Evolutionary conservation across 1,284 basidiomycete species (phyloP).

Genomic region (Cutaneotrichosporon cavernicola): DNA sequence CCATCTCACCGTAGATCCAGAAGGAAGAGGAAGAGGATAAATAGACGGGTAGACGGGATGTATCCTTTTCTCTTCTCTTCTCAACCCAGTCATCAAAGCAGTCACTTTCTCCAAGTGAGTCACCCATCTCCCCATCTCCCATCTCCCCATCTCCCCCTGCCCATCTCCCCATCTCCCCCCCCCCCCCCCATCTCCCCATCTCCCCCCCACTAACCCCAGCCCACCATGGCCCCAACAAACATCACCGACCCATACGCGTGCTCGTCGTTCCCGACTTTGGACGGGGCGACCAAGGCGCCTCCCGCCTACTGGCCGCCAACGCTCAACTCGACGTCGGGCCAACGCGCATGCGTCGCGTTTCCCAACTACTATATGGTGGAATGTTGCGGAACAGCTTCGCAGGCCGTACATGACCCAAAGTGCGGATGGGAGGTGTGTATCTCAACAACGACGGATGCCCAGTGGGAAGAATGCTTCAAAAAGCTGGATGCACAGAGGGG

Average conservation of each 20-base stretch:
- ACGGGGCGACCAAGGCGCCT: background rate
- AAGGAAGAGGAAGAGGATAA: too few relatives aligned
- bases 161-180: background rate
- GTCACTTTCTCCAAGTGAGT: too few relatives aligned
- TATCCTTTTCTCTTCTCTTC: too few relatives aligned
- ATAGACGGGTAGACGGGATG: too few relatives aligned
- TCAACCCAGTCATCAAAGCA: too few relatives aligned
- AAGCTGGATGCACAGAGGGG: background rate
- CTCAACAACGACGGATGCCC: background rate
- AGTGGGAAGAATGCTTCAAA: slow-evolving; percentile 3
- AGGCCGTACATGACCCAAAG: background rate
- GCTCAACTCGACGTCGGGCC: background rate
- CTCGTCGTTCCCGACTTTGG: background rate
- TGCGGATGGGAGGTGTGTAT: slow-evolving; percentile 6
- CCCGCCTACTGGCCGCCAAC: background rate
- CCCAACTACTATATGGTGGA: slow-evolving; percentile 5
- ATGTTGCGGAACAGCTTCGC: background rate
- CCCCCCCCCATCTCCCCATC: background rate
- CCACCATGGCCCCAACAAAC: background rate
- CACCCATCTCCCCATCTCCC: too few relatives aligned
- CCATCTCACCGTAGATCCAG: too few relatives aligned
- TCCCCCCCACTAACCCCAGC: background rate
- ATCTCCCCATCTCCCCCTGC: too few relatives aligned
- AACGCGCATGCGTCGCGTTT: slow-evolving; percentile 2
- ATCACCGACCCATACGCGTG: background rate